These are phyloP conservation scores for Akanthomyces lecanii DNA, from an alignment of 2,329 filamentous ascomycete species.

Conservation along the genomic window DNA sequence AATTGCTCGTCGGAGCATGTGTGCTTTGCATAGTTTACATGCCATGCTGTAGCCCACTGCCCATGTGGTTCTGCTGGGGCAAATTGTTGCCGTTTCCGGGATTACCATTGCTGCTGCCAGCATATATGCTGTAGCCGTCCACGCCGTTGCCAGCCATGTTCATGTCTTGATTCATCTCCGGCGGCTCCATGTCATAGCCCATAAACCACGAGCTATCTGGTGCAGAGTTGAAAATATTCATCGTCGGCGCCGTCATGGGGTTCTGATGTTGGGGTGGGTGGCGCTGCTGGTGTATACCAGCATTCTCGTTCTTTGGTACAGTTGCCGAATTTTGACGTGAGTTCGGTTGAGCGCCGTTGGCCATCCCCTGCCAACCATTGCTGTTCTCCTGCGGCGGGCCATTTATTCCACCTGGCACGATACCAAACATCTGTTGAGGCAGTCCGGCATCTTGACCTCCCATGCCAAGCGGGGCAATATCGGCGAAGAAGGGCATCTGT, in stretches of 20 bases:
- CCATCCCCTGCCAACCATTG: slow-evolving; percentile 40
- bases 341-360: slow-evolving; percentile 28
- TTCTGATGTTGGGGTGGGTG: slow-evolving; percentile 10
- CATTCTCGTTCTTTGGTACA: not conserved
- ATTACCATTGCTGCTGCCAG: slow-evolving; percentile 26
- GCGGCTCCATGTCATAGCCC: slow-evolving; percentile 85
- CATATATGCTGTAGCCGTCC: slow-evolving; percentile 48
- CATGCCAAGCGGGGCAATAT: slow-evolving; percentile 51
- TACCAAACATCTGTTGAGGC: slow-evolving; percentile 66
- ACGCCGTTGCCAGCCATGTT: slow-evolving; percentile 38
- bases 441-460: slow-evolving; percentile 46
- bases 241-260: slow-evolving; percentile 12
- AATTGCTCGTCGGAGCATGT: not conserved
- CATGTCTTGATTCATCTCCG: slow-evolving; percentile 52
- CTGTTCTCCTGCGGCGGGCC: slow-evolving; percentile 29
- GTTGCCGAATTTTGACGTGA: slow-evolving; percentile 18
- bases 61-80: slow-evolving; percentile 16
- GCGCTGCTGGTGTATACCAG: not conserved
- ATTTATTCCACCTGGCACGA: slow-evolving; percentile 38
- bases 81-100: slow-evolving; percentile 9
- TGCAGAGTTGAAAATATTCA: slow-evolving; percentile 28
- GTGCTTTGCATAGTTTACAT: not conserved
- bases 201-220: slow-evolving; percentile 79
- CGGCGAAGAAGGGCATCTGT: slow-evolving; percentile 40
- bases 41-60: slow-evolving; percentile 12